phyloP scores from a whole-genome alignment of 1,284 basidiomycete species.

The Vanrija pseudolonga region DNA sequence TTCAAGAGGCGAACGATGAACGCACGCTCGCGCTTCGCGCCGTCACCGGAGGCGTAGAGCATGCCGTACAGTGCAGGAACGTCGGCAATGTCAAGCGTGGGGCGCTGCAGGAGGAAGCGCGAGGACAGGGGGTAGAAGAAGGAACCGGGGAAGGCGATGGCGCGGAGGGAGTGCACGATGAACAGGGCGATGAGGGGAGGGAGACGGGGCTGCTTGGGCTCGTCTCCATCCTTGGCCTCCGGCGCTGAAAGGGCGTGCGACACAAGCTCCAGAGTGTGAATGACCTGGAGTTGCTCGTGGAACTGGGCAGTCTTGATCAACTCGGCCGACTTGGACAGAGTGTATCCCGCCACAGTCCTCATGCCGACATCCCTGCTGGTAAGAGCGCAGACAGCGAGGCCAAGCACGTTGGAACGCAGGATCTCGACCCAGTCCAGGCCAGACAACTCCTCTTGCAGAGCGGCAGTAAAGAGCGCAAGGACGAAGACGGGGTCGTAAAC shows the following conservation, averaged over 20 bases:
- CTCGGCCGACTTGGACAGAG: constrained; percentile 27
- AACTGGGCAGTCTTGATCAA: constrained; percentile 51
- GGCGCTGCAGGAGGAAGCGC: constrained; percentile 77
- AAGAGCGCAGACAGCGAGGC: constrained; percentile 68
- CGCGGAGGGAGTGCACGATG: constrained; percentile 71
- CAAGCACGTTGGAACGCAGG: constrained; percentile 73
- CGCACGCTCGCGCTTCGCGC: constrained; percentile 75
- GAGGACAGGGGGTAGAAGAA: constrained; percentile 76
- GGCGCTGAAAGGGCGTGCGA: constrained; percentile 57
- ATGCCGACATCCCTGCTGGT: constrained; percentile 64
- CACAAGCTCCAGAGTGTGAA: constrained; percentile 70
- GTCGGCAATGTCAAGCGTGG: constrained; percentile 67
- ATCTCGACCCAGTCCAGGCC: constrained; percentile 78
- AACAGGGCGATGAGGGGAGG: constrained; percentile 76
- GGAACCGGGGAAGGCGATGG: constrained; percentile 71
- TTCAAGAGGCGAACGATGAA: constrained; percentile 85
- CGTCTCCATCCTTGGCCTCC: constrained; percentile 21
- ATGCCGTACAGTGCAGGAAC: constrained; percentile 81
- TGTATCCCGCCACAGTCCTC: constrained; percentile 53
- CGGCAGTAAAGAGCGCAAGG: constrained; percentile 63
- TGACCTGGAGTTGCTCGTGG: constrained; percentile 73
- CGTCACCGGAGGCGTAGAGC: constrained; percentile 67
- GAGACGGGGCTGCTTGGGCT: constrained; percentile 37
- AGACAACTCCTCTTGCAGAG: constrained; percentile 60
- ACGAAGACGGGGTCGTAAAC: constrained; percentile 82